Evolutionary conservation across 2,329 filamentous ascomycete species (phyloP).

Genomic region (Fusarium anguioides): DNA sequence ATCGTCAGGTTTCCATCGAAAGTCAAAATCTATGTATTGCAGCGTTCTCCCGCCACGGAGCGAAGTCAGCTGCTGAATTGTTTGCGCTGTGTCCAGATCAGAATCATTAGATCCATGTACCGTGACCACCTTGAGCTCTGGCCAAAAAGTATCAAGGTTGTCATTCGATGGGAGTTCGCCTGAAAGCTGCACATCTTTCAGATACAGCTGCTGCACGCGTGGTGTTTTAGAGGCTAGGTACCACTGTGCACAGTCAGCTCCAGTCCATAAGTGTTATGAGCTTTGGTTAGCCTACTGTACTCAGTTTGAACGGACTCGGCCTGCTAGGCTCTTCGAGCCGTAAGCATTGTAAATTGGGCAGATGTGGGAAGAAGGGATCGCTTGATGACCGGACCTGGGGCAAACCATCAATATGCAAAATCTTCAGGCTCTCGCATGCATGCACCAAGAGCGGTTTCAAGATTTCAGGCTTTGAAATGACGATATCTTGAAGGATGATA

Average conservation of each 20-base stretch:
- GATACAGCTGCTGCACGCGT: constrained; percentile 48
- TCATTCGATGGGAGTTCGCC: constrained; percentile 6
- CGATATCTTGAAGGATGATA: constrained; percentile 40
- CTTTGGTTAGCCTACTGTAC: constrained; percentile 31
- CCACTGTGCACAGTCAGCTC: constrained; percentile 40
- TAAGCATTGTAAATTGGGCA: constrained; percentile 48
- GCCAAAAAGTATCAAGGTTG: constrained; percentile 44
- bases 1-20: constrained; percentile 43
- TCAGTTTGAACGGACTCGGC: constrained; percentile 26
- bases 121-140: constrained; percentile 47
- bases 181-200: constrained; percentile 44
- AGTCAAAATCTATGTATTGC: constrained; percentile 49
- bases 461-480: constrained; percentile 21
- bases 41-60: constrained; percentile 44
- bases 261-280: background rate
- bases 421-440: constrained; percentile 39
- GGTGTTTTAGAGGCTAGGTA: constrained; percentile 44
- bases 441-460: constrained; percentile 36
- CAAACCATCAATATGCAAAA: constrained; percentile 41
- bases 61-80: constrained; percentile 43
- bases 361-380: constrained; percentile 25
- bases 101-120: constrained; percentile 38
- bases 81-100: constrained; percentile 37
- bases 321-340: constrained; percentile 43
- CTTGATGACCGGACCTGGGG: constrained; percentile 25